Evolutionary conservation across 441 rosid species (phyloP).

Genomic region (California macrophylla): DNA sequence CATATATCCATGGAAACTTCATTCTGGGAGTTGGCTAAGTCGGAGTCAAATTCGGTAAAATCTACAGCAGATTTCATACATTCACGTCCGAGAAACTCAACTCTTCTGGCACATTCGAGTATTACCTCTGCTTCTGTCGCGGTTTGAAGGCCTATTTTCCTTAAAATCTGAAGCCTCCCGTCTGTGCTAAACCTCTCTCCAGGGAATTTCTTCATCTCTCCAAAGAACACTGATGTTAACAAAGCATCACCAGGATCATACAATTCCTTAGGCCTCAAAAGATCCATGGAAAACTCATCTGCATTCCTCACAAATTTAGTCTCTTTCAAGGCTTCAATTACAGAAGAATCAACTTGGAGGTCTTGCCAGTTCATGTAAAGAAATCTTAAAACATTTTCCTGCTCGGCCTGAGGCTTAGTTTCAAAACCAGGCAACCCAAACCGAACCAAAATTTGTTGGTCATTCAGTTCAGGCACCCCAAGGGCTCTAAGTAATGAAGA

Average conservation of each 20-base stretch:
- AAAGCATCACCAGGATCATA: slow-evolving; percentile 87
- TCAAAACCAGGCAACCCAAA: slow-evolving; percentile 82
- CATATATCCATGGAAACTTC: slow-evolving; percentile 70
- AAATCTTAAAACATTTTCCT: slow-evolving; percentile 70
- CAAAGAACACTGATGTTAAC: slow-evolving; percentile 72
- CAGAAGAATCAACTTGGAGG: slow-evolving; percentile 63
- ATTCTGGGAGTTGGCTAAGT: slow-evolving; percentile 30
- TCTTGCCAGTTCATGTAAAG: slow-evolving; percentile 66
- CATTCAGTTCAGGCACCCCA: slow-evolving; percentile 72
- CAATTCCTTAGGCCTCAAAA: slow-evolving; percentile 68
- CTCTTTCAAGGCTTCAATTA: slow-evolving; percentile 71
- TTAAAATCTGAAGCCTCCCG: slow-evolving; percentile 80
- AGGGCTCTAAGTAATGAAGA: slow-evolving; percentile 66
- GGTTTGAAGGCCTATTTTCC: slow-evolving; percentile 75
- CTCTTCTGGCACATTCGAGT: slow-evolving; percentile 85
- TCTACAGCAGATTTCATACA: slow-evolving; percentile 39
- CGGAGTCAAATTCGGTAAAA: slow-evolving; percentile 56
- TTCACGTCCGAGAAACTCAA: slow-evolving; percentile 68
- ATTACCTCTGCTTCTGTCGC: slow-evolving; percentile 73
- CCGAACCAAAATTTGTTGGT: slow-evolving; percentile 78
- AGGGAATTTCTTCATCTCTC: slow-evolving; percentile 82
- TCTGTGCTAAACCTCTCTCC: slow-evolving; percentile 88
- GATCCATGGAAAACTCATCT: slow-evolving; percentile 62
- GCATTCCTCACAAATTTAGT: slow-evolving; percentile 73
- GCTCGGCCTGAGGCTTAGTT: slow-evolving; percentile 63